phyloP scores from a whole-genome alignment of 2,329 filamentous ascomycete genomes.

The Apiospora aurea region DNA sequence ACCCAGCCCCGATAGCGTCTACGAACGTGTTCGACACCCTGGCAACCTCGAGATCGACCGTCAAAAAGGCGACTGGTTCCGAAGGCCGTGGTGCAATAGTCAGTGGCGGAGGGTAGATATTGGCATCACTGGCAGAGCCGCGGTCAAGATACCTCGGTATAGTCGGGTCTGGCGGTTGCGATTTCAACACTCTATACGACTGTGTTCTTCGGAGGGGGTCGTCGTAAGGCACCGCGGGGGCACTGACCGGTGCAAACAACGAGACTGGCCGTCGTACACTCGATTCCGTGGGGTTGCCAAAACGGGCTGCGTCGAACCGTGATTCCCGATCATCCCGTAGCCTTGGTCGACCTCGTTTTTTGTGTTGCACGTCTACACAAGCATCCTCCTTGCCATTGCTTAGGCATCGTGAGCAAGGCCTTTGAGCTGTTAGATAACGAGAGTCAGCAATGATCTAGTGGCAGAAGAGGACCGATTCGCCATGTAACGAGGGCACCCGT shows the following conservation, averaged over 20 bases:
- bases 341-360: slow-evolving; percentile 81
- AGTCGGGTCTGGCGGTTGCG: slow-evolving; percentile 57
- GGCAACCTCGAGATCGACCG: slow-evolving; percentile 63
- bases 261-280: slow-evolving; percentile 58
- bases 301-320: slow-evolving; percentile 61
- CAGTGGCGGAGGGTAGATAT: slow-evolving; percentile 54
- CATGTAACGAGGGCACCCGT: background rate
- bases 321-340: slow-evolving; percentile 74
- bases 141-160: slow-evolving; percentile 59
- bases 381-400: slow-evolving; percentile 81
- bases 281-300: slow-evolving; percentile 53
- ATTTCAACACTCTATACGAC: slow-evolving; percentile 62
- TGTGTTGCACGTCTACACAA: slow-evolving; percentile 85
- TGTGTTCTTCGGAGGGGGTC: slow-evolving; percentile 53
- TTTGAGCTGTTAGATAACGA: slow-evolving; percentile 61
- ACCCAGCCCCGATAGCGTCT: slow-evolving; percentile 58
- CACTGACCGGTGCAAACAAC: slow-evolving; percentile 55
- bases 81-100: slow-evolving; percentile 49
- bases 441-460: slow-evolving; percentile 40
- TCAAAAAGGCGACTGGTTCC: slow-evolving; percentile 66
- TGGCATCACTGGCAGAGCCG: slow-evolving; percentile 55
- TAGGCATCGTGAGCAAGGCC: slow-evolving; percentile 79
- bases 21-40: slow-evolving; percentile 63
- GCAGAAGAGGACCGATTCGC: background rate
- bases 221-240: slow-evolving; percentile 53